phyloP scores from a whole-genome alignment of 257 asterid genomes.

The Capsicum rhomboideum region DNA sequence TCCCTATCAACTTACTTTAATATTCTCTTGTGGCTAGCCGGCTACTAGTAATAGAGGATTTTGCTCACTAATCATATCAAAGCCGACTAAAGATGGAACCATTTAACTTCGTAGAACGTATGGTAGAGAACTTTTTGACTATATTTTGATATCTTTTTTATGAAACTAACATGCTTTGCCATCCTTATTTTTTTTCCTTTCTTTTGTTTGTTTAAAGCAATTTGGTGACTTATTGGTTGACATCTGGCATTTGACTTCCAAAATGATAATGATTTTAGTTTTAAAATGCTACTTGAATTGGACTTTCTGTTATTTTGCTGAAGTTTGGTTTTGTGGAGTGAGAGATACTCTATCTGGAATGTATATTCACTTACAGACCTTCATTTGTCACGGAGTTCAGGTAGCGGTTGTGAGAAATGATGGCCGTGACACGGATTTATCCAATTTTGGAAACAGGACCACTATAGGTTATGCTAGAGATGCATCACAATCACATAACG shows the following conservation, averaged over 20 bases:
- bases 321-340: not conserved
- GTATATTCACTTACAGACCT: conserved; percentile 3
- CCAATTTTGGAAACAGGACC: conserved; percentile 31
- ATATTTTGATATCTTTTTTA: no score
- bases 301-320: not conserved
- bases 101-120: not conserved
- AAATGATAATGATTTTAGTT: not conserved
- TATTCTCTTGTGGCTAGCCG: not conserved
- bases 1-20: not conserved
- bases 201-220: not conserved
- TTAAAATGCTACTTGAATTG: not conserved
- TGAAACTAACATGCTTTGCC: not conserved
- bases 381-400: conserved; percentile 20
- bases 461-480: conserved; percentile 33
- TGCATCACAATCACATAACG: conserved; percentile 33
- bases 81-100: not conserved
- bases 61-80: not conserved
- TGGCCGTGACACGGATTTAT: conserved; percentile 27
- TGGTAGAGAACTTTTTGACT: no score
- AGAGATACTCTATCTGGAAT: not conserved
- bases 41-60: not conserved
- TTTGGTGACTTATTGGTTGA: not conserved
- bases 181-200: not conserved
- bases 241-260: not conserved
- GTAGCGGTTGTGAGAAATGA: conserved; percentile 37